phyloP scores from a whole-genome alignment of 495 filamentous ascomycete genomes.

The Annulohypoxylon nitens region DNA sequence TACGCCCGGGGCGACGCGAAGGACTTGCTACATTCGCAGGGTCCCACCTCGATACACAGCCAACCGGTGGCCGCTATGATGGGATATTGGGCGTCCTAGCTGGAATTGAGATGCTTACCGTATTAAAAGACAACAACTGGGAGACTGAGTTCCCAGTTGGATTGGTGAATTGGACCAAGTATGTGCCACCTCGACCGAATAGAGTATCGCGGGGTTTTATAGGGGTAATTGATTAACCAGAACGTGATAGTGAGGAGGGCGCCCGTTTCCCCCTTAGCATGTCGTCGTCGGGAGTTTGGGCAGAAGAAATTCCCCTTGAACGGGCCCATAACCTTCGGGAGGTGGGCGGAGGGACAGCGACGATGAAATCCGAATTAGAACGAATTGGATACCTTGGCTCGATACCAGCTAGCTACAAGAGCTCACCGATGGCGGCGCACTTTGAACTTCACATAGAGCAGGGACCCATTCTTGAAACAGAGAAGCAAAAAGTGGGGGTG shows the following conservation, averaged over 20 bases:
- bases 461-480: slow-evolving; percentile 75
- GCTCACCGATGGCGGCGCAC: slow-evolving; percentile 80
- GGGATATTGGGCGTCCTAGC: slow-evolving; percentile 81
- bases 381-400: slow-evolving; percentile 77
- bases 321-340: slow-evolving; percentile 71
- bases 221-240: slow-evolving; percentile 44
- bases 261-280: slow-evolving; percentile 84
- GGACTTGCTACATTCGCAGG: slow-evolving; percentile 73
- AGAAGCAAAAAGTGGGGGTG: slow-evolving; percentile 73
- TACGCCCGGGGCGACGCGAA: slow-evolving; percentile 66
- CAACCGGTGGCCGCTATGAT: slow-evolving; percentile 80
- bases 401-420: slow-evolving; percentile 67
- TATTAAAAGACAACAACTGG: slow-evolving; percentile 75
- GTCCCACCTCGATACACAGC: slow-evolving; percentile 83
- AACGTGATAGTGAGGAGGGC: slow-evolving; percentile 73
- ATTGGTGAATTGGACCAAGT: slow-evolving; percentile 86
- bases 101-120: slow-evolving; percentile 77
- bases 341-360: slow-evolving; percentile 65
- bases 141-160: slow-evolving; percentile 78
- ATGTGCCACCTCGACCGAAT: slow-evolving; percentile 45
- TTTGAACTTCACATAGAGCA: slow-evolving; percentile 91
- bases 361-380: slow-evolving; percentile 76
- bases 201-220: background rate
- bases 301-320: slow-evolving; percentile 72
- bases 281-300: slow-evolving; percentile 83